phyloP scores from a whole-genome alignment of 768 basidiomycete species.

The Nidularia pulvinata region DNA sequence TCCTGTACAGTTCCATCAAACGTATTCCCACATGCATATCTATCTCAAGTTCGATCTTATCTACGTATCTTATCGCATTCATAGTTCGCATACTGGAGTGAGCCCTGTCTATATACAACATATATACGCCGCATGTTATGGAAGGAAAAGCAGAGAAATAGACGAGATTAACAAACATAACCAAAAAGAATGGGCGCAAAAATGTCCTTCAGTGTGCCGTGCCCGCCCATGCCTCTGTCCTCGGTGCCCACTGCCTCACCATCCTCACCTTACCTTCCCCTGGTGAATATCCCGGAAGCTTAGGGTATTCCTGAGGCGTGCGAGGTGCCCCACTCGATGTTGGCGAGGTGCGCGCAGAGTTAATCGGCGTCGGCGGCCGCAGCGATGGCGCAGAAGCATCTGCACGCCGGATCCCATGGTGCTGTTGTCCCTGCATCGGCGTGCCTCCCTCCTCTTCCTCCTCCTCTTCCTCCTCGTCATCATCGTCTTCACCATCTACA shows the following conservation, averaged over 20 bases:
- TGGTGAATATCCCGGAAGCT: conserved; percentile 1
- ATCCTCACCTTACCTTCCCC: conserved; percentile 46
- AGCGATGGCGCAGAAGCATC: conserved; percentile 11
- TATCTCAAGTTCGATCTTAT: conserved; percentile 22
- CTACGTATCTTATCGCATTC: conserved; percentile 5
- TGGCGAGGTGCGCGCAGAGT: conserved; percentile 52
- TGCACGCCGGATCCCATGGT: conserved; percentile 27
- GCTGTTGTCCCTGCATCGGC: conserved; percentile 18
- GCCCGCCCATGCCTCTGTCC: conserved; percentile 28
- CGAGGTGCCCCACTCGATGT: conserved; percentile 44
- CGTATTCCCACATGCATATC: conserved; percentile 13
- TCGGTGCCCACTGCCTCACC: conserved; percentile 45
- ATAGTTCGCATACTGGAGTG: background rate
- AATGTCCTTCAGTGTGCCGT: conserved; percentile 26
- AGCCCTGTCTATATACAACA: background rate
- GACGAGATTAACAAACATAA: conserved; percentile 9
- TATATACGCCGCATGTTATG: background rate
- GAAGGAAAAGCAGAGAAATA: no score
- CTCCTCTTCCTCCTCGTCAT: conserved; percentile 64
- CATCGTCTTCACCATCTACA: conserved; percentile 48
- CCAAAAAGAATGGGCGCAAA: conserved; percentile 10
- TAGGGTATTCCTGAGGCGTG: conserved; percentile 35
- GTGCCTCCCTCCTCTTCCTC: conserved; percentile 53
- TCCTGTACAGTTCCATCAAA: conserved; percentile 54
- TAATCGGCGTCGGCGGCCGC: conserved; percentile 36